Evolutionary conservation across 2,329 filamentous ascomycete species (phyloP), one percentile per base, ranked within the genome.

Genomic region (Fusarium gaditjirri): DNA sequence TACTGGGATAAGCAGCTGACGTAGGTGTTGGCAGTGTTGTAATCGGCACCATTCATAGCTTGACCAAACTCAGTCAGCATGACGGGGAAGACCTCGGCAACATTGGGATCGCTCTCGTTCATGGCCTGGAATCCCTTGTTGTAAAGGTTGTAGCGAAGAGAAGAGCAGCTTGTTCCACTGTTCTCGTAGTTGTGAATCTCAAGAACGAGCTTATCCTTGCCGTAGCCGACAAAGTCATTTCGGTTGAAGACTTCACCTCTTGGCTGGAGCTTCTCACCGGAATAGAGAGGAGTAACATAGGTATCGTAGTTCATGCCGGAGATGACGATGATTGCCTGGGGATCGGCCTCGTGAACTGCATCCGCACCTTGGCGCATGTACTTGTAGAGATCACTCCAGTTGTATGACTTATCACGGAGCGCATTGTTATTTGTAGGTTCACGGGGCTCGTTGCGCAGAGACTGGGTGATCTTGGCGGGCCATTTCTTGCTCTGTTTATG

Each of bases 101-200:
- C 78, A 17, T 73, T 74, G 3, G 78, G 75, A 4, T 81, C 80
- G 6, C 76, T 75, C 1, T 79, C 71, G 60, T 84, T 81, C 78
- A 87, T 82, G 0, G 87, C 87, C 69, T 85, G 81, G 81, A 89
- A 90, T 0, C 88, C 89, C 64, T 84, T 83, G 57, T 81, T 81
- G 77, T 85, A 84, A 10, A 90, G 79, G 23, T 84, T 84, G 54
- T 80, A 77, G 68, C 83, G 79, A 17, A 90, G 82, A 13, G 79
- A 80, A 13, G 77, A 76, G 77, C 89, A 91, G 73, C 81, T 84
- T 1, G 78, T 82, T 6, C 84, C 84, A n/a, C 78, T 75, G 71
- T 84, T 88, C 66, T 88, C 82, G 78, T 91, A 91, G 80, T 89
- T 90, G 82, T 91, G 89, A 14, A 90, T 81, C 77, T 91, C 89